A percentile compares a stretch with the other conserved stretches of the same genome.
phyloP scores from a whole-genome alignment of 345 rosid genomes.

The Salix exigua region DNA sequence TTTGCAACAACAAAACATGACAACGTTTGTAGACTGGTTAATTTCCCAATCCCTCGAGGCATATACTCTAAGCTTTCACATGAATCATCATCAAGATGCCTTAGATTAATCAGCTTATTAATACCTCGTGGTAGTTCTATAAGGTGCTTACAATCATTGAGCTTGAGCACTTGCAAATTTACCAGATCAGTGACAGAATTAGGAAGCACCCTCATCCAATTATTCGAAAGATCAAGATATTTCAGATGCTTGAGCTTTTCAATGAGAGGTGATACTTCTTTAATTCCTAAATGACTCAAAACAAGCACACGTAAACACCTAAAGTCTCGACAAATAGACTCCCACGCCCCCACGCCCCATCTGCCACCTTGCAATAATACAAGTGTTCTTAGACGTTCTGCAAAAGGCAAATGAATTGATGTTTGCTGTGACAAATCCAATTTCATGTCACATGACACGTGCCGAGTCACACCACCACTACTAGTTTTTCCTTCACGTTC shows the following conservation, averaged over 20 bases:
- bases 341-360: not conserved
- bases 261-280: not conserved
- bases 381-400: not conserved
- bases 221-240: conserved; percentile 18
- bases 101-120: not conserved
- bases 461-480: not conserved
- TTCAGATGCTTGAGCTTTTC: conserved; percentile 10
- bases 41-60: not conserved
- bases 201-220: conserved; percentile 5
- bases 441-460: conserved; percentile 3
- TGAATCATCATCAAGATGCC: not conserved
- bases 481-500: not conserved
- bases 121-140: conserved; percentile 1
- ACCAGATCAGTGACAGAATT: not conserved
- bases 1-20: not conserved
- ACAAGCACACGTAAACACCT: not conserved
- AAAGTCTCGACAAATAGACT: not conserved
- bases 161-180: conserved; percentile 14
- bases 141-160: not conserved
- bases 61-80: not conserved
- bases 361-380: not conserved
- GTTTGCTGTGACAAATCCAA: not conserved
- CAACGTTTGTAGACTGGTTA: not conserved
- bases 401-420: not conserved
- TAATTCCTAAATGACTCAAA: not conserved